Evolutionary conservation across 768 basidiomycete genomes (phyloP).

Genomic region (Chalciporus piperatus): DNA sequence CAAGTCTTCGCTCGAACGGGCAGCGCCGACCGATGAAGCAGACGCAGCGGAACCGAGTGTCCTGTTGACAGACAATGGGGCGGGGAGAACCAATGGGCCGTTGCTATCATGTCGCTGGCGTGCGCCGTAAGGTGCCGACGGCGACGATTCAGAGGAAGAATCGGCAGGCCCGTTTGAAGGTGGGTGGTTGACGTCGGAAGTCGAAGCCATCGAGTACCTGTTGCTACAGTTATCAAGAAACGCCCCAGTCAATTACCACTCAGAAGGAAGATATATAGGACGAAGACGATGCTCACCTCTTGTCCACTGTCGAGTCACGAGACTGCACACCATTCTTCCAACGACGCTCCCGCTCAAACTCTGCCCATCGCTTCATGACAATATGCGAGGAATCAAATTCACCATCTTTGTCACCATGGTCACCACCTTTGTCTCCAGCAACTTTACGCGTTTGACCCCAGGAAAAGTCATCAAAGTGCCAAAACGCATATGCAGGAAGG

Average conservation of each 20-base stretch:
- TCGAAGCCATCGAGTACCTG: constrained; percentile 77
- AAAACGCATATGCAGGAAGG: constrained; percentile 93
- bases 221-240: constrained; percentile 37
- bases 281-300: constrained; percentile 44
- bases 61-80: constrained; percentile 65
- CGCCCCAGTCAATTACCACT: constrained; percentile 3
- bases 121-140: constrained; percentile 31
- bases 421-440: constrained; percentile 66
- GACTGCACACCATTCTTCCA: constrained; percentile 89
- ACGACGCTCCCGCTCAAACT: constrained; percentile 93
- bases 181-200: constrained; percentile 66
- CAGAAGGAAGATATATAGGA: not conserved
- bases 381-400: constrained; percentile 96
- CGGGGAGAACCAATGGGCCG: constrained; percentile 69
- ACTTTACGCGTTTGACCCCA: constrained; percentile 94
- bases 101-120: constrained; percentile 69
- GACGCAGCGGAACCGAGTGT: constrained; percentile 43
- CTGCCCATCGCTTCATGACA: constrained; percentile 98
- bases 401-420: constrained; percentile 93
- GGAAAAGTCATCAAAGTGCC: constrained; percentile 99
- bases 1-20: constrained; percentile 44
- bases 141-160: constrained; percentile 55
- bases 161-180: constrained; percentile 50
- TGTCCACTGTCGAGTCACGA: constrained; percentile 73
- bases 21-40: constrained; percentile 40